Base-by-base conservation (phyloP, 2,329 filamentous ascomycete species). In the Neoscytalidium dimidiatum region DNA sequence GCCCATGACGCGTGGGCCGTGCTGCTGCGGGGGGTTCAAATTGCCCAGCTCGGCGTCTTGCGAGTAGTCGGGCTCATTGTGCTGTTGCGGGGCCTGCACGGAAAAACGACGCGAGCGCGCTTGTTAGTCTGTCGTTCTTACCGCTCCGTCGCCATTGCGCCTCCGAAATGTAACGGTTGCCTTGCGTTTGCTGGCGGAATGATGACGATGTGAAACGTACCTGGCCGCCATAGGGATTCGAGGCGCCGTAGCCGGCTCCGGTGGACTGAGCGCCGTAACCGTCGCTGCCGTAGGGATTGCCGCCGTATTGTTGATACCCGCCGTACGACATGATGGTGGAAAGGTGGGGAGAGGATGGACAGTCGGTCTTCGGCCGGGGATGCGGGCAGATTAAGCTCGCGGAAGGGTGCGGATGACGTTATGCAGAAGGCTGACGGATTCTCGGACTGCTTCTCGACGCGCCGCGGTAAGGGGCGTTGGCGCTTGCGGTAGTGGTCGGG, bases 271-370 rank as follows among this genome's bases (percentile, higher is more conserved):
- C 89, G 68, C 80, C 80, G 67, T 70, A 68, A 17, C 33, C 33
- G 23, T 71, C 67, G 65, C 66, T 67, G 78, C 79, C 74, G 75
- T 91, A 91, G 43, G 88, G 88, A 73, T 90, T 90, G 68, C 80
- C 80, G 68, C 79, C 75, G 69, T 83, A 83, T 65, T 85, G 83
- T 69, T 85, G 81, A 33, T 68, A 70, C 64, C 67, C 71, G 21
- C 65, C 52, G 19, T 74, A 66, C 17, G 26, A 35, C 17, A 71
- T 49, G 72, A 41, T 73, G 70, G 11, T 64, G 64, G 35, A 70
- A 9, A 57, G 4, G 35, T 68, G 31, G 68, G 70, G 7, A 70
- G 73, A 53, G 19, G 38, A 21, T 28, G 51, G 52, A 49, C 21
- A 48, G 35, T 52, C 26, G 28, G 49, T 11, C n/a, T 14, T 23